phyloP scores from a whole-genome alignment of 1,284 basidiomycete species.

The Meripilus lineatus region DNA sequence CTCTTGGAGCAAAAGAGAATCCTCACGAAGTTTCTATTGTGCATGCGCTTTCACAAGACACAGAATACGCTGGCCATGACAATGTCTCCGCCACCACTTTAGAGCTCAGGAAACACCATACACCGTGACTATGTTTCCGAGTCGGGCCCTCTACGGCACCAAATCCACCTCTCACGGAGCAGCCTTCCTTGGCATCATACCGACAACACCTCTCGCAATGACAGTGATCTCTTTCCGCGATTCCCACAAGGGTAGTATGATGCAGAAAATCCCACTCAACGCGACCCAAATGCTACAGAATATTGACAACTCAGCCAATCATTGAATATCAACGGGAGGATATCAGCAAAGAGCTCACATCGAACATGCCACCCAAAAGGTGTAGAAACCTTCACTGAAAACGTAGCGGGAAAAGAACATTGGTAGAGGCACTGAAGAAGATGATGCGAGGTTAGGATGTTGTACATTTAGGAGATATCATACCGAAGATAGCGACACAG shows the following conservation, averaged over 20 bases:
- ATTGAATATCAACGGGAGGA: background rate
- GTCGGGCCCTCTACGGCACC: too few species aligned
- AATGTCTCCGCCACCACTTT: background rate
- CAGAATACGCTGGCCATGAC: too few species aligned
- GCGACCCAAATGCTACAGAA: constrained; percentile 39
- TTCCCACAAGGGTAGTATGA: constrained; percentile 45
- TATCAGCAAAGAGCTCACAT: constrained; percentile 31
- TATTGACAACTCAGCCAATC: too few species aligned
- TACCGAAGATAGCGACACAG: constrained; percentile 39
- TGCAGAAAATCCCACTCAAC: constrained; percentile 40
- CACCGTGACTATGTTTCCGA: too few species aligned
- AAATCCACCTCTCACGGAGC: too few species aligned
- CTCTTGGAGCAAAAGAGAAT: too few species aligned
- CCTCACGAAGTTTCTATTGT: too few species aligned
- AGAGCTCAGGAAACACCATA: too few species aligned
- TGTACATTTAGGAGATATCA: constrained; percentile 10
- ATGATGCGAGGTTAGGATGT: background rate
- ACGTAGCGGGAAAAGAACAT: constrained; percentile 51
- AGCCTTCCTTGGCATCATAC: too few species aligned
- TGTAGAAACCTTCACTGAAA: constrained; percentile 44
- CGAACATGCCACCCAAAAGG: constrained; percentile 46
- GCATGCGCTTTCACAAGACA: too few species aligned
- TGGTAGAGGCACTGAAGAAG: constrained; percentile 39
- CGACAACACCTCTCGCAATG: constrained; percentile 23
- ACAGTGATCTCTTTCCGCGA: constrained; percentile 34